Conservation (phyloP, 2,329 filamentous ascomycete genomes). For the Raffaelea deltoideospora region DNA sequence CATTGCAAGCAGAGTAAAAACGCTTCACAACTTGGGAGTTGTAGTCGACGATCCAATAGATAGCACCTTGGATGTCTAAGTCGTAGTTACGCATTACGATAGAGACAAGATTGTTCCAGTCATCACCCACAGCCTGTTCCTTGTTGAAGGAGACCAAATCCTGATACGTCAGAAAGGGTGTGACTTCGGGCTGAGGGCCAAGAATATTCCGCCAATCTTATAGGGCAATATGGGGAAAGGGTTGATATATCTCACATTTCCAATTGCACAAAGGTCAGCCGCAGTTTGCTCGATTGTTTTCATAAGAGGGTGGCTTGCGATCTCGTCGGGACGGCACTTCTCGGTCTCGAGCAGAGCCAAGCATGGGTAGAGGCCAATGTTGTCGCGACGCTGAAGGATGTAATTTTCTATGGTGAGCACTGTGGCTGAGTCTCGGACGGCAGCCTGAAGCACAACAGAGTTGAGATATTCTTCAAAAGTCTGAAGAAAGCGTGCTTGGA, state of each 20-base stretch:
- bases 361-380: constrained; percentile 12
- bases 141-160: constrained; percentile 16
- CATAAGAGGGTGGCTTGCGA: constrained; percentile 10
- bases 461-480: constrained; percentile 12
- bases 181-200: background rate
- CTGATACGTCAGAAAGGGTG: background rate
- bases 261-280: constrained; percentile 13
- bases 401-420: constrained; percentile 12
- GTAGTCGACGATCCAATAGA: constrained; percentile 6
- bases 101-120: constrained; percentile 17
- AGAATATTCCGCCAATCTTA: too few relatives aligned
- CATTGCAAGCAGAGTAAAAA: constrained; percentile 7
- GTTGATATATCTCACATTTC: constrained; percentile 10
- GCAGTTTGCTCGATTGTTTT: constrained; percentile 9
- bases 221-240: too few relatives aligned
- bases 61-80: constrained; percentile 6
- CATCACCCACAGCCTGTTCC: constrained; percentile 13
- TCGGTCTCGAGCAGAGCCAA: constrained; percentile 12
- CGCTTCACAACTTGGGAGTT: constrained; percentile 3
- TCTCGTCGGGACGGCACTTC: constrained; percentile 11
- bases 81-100: constrained; percentile 11
- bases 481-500: constrained; percentile 11
- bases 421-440: constrained; percentile 8
- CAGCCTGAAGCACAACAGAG: constrained; percentile 11
- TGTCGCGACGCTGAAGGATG: constrained; percentile 12